Evolutionary conservation across 2,329 filamentous ascomycete genomes (phyloP).

Genomic region (Nigrospora sphaerica): DNA sequence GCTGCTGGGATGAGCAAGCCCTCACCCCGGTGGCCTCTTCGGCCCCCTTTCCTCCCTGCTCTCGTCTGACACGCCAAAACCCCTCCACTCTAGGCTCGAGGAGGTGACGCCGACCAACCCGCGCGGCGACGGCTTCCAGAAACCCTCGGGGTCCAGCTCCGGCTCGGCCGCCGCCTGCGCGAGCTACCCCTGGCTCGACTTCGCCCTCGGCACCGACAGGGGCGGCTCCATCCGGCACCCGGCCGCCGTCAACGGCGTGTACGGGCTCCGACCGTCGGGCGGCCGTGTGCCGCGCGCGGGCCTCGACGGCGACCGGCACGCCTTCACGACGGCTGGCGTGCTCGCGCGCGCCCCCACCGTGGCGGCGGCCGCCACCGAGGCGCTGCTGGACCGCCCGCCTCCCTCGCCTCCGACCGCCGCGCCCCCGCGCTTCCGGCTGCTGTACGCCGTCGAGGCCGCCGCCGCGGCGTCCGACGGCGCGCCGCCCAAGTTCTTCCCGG

Average conservation of each 20-base stretch:
- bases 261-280: conserved; percentile 8
- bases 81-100: conserved; percentile 3
- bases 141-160: conserved; percentile 9
- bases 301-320: background rate
- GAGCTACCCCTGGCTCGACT: conserved; percentile 12
- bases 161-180: conserved; percentile 9
- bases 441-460: conserved; percentile 8
- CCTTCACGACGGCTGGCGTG: conserved; percentile 8
- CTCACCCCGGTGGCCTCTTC: no score
- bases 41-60: no score
- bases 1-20: no score
- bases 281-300: conserved; percentile 3
- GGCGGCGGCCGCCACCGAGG: conserved; percentile 1
- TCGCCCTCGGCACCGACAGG: conserved; percentile 12
- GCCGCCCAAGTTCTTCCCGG: conserved; percentile 8
- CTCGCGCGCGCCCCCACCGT: conserved; percentile 9
- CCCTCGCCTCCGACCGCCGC: background rate
- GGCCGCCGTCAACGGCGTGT: conserved; percentile 10
- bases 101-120: conserved; percentile 12
- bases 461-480: background rate
- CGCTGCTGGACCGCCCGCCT: conserved; percentile 1
- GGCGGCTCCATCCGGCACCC: conserved; percentile 12
- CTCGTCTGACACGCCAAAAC: no score
- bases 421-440: conserved; percentile 4
- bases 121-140: conserved; percentile 10